Evolutionary conservation across 495 filamentous ascomycete genomes (phyloP), one percentile per base, ranked within the genome.

Genomic region (Sporormia fimetaria): DNA sequence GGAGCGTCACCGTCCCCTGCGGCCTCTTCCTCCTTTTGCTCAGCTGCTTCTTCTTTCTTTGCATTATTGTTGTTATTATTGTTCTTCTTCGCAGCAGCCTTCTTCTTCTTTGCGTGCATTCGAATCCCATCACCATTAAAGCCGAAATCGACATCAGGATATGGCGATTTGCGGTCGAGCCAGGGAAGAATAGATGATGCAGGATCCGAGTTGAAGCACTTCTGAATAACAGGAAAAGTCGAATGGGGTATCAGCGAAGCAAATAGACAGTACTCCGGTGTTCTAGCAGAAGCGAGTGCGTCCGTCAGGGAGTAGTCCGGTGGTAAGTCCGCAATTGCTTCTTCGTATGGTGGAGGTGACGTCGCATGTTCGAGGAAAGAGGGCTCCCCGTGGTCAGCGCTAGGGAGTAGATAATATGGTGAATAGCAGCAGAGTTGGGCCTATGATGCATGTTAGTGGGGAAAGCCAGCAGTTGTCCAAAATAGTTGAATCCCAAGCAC

Each of bases 11-110:
- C 58, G 43, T 43, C 38, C 16, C 37, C 44, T 24, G 28, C 37
- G 35, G 21, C 41, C 58, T 16, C 41, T 56, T 2, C 37, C 57
- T 11, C 48, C 55, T 28, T 37, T 56, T 42, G 40, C 54, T 52
- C 48, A 46, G 49, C 61, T 6, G 53, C 51, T 28, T 57, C 61
- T 10, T 55, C 62, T 6, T 64, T 62, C n/a, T 73, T 63, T 34
- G 75, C 66, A n/a, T 60, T 60, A 14, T 55, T 59, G 10, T 66
- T 61, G n/a, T 61, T 61, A 33, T 9, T 44, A 30, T 22, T 40
- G 18, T 38, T 45, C 21, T 43, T 43, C 2, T 30, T 38, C 28
- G 29, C 34, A 37, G 49, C 16, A 32, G 40, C 47, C 29, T 51
- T 33, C 31, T 62, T 64, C 49, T 64, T 62, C 32, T 55, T 56